Conservation (phyloP, 2,329 filamentous ascomycete genomes). For the Cladosporium sp. region DNA sequence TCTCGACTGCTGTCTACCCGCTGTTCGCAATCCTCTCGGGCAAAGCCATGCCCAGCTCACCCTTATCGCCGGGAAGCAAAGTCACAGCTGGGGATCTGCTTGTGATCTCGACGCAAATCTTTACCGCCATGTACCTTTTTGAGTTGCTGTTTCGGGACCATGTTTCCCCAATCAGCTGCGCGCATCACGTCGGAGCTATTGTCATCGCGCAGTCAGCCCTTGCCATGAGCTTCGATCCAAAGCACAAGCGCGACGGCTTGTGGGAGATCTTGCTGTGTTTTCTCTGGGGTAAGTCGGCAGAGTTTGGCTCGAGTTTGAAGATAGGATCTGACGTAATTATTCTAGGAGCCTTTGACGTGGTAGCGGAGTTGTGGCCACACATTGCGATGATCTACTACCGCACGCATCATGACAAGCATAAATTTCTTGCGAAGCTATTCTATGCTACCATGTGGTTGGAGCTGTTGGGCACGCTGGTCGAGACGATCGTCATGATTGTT, state of each 20-base stretch:
- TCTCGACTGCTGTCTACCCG: conserved; percentile 39
- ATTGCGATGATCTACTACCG: conserved; percentile 45
- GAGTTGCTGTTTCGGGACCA: conserved; percentile 42
- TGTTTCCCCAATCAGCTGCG: conserved; percentile 38
- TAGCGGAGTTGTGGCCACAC: conserved; percentile 46
- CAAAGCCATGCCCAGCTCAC: conserved; percentile 29
- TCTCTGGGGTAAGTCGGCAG: conserved; percentile 36
- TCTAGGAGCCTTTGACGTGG: conserved; percentile 43
- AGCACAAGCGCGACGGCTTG: conserved; percentile 30
- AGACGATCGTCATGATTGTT: conserved; percentile 43
- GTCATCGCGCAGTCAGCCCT: conserved; percentile 41
- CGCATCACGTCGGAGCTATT: conserved; percentile 41
- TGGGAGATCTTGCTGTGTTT: conserved; percentile 37
- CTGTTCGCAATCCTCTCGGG: conserved; percentile 38
- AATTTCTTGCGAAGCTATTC: conserved; percentile 39
- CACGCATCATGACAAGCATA: conserved; percentile 35
- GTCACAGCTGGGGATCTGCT: conserved; percentile 42
- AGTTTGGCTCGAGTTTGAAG: background rate
- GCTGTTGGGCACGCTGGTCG: conserved; percentile 35
- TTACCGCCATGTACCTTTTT: conserved; percentile 46
- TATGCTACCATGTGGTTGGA: conserved; percentile 35
- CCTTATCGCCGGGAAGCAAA: conserved; percentile 16
- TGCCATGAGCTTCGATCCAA: conserved; percentile 32
- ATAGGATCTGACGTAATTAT: background rate
- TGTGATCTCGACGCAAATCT: conserved; percentile 37